Evolutionary conservation across 352 stramenopile species (phyloP).

Genomic region (Stramenopiles sp.): DNA sequence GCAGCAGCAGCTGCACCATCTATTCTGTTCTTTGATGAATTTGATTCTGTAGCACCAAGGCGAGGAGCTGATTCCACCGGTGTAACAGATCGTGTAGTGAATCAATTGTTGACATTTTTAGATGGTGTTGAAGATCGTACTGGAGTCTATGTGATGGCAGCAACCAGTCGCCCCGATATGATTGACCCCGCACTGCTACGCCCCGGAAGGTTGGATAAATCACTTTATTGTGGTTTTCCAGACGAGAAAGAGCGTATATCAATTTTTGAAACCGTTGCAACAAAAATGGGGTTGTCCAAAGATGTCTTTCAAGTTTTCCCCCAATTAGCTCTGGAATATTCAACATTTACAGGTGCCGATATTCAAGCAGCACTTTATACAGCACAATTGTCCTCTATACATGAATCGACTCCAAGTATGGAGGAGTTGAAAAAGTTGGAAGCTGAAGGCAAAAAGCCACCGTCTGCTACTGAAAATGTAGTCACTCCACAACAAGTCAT

Average conservation of each 20-base stretch:
- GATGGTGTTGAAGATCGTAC: constrained; percentile 94
- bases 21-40: constrained; percentile 96
- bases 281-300: neutral
- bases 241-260: constrained; percentile 38
- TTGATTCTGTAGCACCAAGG: constrained; percentile 82
- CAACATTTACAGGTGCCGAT: neutral
- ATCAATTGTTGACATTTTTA: constrained; percentile 85
- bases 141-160: constrained; percentile 87
- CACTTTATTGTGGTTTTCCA: constrained; percentile 51
- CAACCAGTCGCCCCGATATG: constrained; percentile 84
- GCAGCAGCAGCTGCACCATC: constrained; percentile 76
- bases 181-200: constrained; percentile 77
- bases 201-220: constrained; percentile 86
- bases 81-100: constrained; percentile 89
- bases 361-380: neutral
- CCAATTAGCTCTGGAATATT: neutral
- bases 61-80: constrained; percentile 74
- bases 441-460: neutral
- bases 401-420: neutral
- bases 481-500: neutral
- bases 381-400: neutral
- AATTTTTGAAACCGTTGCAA: neutral
- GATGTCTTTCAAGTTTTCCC: neutral
- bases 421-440: neutral
- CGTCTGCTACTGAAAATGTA: neutral